Conservation (phyloP, 2,329 filamentous ascomycete genomes). For the Pyricularia pennisetigena region DNA sequence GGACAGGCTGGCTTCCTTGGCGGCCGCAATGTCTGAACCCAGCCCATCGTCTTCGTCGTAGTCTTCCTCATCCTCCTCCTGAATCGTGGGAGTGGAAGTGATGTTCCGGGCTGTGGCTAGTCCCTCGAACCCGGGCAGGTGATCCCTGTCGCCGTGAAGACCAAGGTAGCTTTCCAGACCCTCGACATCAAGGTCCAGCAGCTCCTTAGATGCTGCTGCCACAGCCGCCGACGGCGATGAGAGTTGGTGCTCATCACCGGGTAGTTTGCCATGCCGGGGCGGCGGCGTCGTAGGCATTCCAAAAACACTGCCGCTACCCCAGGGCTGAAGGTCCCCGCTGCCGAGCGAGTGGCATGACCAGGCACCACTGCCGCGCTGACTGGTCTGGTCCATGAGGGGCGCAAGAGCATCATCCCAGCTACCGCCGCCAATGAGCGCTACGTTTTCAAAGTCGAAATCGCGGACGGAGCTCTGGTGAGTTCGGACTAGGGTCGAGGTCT, state of each 20-base stretch:
- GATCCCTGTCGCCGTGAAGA: constrained; percentile 3
- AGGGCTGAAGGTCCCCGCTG: constrained; percentile 3
- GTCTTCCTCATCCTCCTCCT: constrained; percentile 17
- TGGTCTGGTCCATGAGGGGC: constrained; percentile 46
- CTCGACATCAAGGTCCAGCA: constrained; percentile 31
- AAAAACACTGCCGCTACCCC: constrained; percentile 15
- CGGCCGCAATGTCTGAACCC: constrained; percentile 23
- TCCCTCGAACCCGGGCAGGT: not conserved
- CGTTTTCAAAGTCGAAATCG: constrained; percentile 74
- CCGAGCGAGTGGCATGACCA: constrained; percentile 32
- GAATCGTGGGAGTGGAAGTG: constrained; percentile 1
- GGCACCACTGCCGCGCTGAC: constrained; percentile 25
- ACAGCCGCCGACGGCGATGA: constrained; percentile 43
- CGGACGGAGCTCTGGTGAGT: constrained; percentile 57
- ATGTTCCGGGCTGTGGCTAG: constrained; percentile 3
- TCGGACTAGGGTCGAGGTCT: constrained; percentile 60
- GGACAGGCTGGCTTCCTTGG: constrained; percentile 22
- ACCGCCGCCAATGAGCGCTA: constrained; percentile 56
- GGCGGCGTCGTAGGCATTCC: constrained; percentile 15
- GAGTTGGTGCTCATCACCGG: constrained; percentile 21
- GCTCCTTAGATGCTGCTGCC: constrained; percentile 39
- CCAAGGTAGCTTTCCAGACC: constrained; percentile 22
- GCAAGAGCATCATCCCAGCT: constrained; percentile 78
- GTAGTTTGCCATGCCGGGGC: not conserved
- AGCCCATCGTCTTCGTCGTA: constrained; percentile 16